A percentile compares a stretch with the other conserved stretches of the same genome.
Evolutionary conservation across 768 basidiomycete species (phyloP).

Genomic region (Crucibulum laeve): DNA sequence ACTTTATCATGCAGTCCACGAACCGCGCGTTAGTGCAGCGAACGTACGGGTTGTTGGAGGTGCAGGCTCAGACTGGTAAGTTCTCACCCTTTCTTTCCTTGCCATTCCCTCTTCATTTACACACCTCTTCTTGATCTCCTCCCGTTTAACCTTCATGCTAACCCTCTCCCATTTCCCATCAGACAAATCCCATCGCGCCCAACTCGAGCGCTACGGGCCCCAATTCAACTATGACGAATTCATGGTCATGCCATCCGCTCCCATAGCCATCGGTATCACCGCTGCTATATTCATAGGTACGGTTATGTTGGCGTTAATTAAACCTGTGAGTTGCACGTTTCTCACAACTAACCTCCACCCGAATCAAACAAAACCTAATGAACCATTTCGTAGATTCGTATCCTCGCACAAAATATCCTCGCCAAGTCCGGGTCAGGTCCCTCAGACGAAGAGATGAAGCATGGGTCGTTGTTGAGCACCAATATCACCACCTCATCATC

Average conservation of each 20-base stretch:
- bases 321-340: conserved; percentile 30
- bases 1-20: conserved; percentile 36
- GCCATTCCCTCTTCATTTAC: background rate
- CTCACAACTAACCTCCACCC: background rate
- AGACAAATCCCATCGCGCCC: conserved; percentile 5
- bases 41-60: conserved; percentile 40
- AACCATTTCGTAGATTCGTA: conserved; percentile 40
- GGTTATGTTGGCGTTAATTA: conserved; percentile 24
- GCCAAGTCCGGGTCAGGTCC: conserved; percentile 60
- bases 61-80: conserved; percentile 19
- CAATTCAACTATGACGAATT: conserved; percentile 79
- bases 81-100: background rate
- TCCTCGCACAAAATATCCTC: conserved; percentile 46
- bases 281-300: conserved; percentile 28
- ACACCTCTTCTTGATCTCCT: background rate
- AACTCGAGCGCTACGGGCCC: conserved; percentile 52
- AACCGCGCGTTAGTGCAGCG: conserved; percentile 42
- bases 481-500: conserved; percentile 68
- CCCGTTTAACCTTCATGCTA: background rate
- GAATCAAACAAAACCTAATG: background rate
- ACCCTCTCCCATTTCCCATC: too few relatives aligned
- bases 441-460: conserved; percentile 48
- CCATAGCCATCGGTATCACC: conserved; percentile 38
- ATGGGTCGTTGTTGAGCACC: conserved; percentile 56
- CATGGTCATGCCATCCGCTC: conserved; percentile 29